These are phyloP conservation scores for Dothidotthia symphoricarpi DNA, from an alignment of 2,329 filamentous ascomycete genomes.

Conservation along the genomic window DNA sequence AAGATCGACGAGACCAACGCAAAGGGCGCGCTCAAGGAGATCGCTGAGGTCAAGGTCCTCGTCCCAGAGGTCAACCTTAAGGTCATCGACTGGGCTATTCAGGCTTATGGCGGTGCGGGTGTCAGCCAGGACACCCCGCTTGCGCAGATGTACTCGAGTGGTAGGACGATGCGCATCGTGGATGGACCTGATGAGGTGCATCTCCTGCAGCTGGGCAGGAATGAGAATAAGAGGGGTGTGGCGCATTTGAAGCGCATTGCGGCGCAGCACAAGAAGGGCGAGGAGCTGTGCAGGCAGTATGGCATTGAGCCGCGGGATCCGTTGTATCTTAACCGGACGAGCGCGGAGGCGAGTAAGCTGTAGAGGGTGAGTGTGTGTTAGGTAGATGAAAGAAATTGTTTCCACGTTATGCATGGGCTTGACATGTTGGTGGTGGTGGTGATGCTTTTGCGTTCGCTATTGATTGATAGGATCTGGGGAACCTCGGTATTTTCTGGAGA, in stretches of 20 bases:
- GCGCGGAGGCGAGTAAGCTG: conserved; percentile 44
- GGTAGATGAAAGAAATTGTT: too few species aligned
- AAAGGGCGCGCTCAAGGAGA: conserved; percentile 87
- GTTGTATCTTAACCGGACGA: conserved; percentile 44
- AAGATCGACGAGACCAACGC: conserved; percentile 88
- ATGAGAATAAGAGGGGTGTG: conserved; percentile 70
- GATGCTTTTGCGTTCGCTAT: too few species aligned
- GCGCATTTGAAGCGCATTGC: conserved; percentile 62
- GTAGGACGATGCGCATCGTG: conserved; percentile 78
- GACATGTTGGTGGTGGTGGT: too few species aligned
- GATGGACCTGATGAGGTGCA: conserved; percentile 96
- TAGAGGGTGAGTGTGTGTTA: conserved; percentile 21
- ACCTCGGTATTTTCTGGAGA: too few species aligned
- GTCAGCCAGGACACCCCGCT: conserved; percentile 93
- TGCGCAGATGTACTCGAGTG: conserved; percentile 70
- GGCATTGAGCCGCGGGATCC: conserved; percentile 46
- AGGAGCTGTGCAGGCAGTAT: conserved; percentile 64
- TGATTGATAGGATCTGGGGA: too few species aligned
- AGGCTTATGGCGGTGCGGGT: conserved; percentile 87
- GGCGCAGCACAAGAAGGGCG: conserved; percentile 63
- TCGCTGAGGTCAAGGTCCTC: conserved; percentile 91
- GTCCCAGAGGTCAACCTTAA: conserved; percentile 78
- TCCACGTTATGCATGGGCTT: too few species aligned
- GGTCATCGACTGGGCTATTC: conserved; percentile 91
- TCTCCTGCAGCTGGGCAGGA: conserved; percentile 70